Conservation (phyloP, 208 protist species). For the Wallacemonas sp. region DNA sequence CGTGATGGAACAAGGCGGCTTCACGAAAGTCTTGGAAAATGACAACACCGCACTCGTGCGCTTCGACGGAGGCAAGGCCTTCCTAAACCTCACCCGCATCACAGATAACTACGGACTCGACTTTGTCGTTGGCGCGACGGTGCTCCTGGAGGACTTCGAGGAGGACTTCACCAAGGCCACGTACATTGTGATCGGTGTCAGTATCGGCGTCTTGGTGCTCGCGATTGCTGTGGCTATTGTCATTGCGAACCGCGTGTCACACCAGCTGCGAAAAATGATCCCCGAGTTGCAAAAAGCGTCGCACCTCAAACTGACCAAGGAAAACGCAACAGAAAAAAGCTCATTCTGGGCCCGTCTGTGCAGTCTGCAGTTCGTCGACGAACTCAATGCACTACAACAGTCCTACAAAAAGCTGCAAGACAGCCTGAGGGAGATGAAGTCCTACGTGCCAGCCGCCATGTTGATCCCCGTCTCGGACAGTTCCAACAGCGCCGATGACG, state of each 20-base stretch:
- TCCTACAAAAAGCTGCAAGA: slow-evolving; percentile 39
- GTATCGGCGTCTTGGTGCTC: slow-evolving; percentile 40
- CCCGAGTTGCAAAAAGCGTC: slow-evolving; percentile 47
- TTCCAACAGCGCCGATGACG: slow-evolving; percentile 7
- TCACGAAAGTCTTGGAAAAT: slow-evolving; percentile 17
- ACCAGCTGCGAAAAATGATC: slow-evolving; percentile 52
- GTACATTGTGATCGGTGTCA: slow-evolving; percentile 39
- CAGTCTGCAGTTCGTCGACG: slow-evolving; percentile 37
- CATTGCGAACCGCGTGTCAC: slow-evolving; percentile 40
- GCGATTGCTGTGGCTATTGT: slow-evolving; percentile 45
- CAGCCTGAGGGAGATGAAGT: slow-evolving; percentile 50
- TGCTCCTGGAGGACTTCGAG: slow-evolving; percentile 57
- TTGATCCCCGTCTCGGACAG: slow-evolving; percentile 21
- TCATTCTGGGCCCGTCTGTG: slow-evolving; percentile 20
- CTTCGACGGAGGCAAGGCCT: slow-evolving; percentile 35
- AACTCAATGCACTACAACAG: slow-evolving; percentile 41
- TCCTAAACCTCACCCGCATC: slow-evolving; percentile 48
- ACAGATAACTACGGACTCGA: slow-evolving; percentile 59
- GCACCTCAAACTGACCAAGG: slow-evolving; percentile 44
- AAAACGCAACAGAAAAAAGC: slow-evolving; percentile 20
- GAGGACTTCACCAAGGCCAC: slow-evolving; percentile 41
- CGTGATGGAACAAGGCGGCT: slow-evolving; percentile 24
- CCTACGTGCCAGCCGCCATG: slow-evolving; percentile 45
- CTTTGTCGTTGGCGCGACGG: slow-evolving; percentile 51
- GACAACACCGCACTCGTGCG: slow-evolving; percentile 30